A percentile compares a stretch with the other conserved stretches of the same genome.
These are phyloP conservation scores for Phlebiopsis flavidoalba DNA, from an alignment of 768 basidiomycete species.

Conservation along the genomic window DNA sequence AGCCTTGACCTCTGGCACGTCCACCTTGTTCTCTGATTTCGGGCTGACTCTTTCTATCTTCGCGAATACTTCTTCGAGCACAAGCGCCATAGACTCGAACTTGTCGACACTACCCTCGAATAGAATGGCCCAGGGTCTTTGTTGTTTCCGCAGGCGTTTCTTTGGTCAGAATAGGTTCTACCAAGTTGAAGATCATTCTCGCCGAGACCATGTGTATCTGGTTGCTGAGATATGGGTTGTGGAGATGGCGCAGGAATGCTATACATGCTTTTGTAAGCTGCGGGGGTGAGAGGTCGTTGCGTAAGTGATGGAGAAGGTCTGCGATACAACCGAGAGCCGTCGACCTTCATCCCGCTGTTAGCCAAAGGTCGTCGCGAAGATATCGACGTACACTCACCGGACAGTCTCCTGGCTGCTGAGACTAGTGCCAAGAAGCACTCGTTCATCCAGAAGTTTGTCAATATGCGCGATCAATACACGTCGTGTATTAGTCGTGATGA, in stretches of 20 bases:
- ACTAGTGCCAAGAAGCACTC: slow-evolving; percentile 80
- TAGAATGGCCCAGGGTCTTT: slow-evolving; percentile 64
- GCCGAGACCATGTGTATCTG: slow-evolving; percentile 86
- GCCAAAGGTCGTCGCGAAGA: neutral
- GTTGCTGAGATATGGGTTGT: slow-evolving; percentile 77
- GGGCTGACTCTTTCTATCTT: slow-evolving; percentile 39
- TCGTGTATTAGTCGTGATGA: slow-evolving; percentile 74
- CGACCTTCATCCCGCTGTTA: slow-evolving; percentile 37
- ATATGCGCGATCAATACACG: slow-evolving; percentile 76
- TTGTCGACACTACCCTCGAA: slow-evolving; percentile 83
- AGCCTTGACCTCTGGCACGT: slow-evolving; percentile 8
- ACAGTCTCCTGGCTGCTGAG: slow-evolving; percentile 83
- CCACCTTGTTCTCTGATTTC: slow-evolving; percentile 34
- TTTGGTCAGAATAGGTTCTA: slow-evolving; percentile 77
- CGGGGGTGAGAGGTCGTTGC: slow-evolving; percentile 68
- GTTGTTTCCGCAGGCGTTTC: slow-evolving; percentile 65
- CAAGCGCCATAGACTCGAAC: slow-evolving; percentile 70
- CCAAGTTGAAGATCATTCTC: slow-evolving; percentile 87
- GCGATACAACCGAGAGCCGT: slow-evolving; percentile 85
- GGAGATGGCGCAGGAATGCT: slow-evolving; percentile 83
- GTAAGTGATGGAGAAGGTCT: slow-evolving; percentile 90
- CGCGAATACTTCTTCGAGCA: slow-evolving; percentile 52
- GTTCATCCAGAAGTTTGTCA: slow-evolving; percentile 88
- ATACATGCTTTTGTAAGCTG: slow-evolving; percentile 78
- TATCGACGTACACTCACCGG: slow-evolving; percentile 38